phyloP scores from a whole-genome alignment of 306 rosid genomes.

The Fragaria iinumae region DNA sequence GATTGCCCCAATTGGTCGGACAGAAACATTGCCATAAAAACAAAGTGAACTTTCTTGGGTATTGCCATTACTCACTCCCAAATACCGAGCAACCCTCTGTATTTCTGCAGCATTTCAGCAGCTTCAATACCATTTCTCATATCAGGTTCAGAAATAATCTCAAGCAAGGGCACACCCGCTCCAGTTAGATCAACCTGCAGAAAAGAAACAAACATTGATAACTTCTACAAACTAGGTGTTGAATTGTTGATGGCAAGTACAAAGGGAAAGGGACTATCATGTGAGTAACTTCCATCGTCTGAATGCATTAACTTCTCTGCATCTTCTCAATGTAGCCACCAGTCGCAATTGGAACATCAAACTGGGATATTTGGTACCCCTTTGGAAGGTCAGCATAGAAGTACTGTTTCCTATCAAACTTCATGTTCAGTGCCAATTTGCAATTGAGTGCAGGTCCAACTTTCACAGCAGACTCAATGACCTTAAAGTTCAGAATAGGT shows the following conservation, averaged over 20 bases:
- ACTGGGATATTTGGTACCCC: slow-evolving; percentile 96
- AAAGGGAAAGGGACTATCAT: slow-evolving; percentile 38
- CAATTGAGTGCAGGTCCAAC: slow-evolving; percentile 87
- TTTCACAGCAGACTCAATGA: slow-evolving; percentile 72
- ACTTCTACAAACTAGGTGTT: not conserved
- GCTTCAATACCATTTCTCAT: slow-evolving; percentile 97
- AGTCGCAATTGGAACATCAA: slow-evolving; percentile 80
- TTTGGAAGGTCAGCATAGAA: slow-evolving; percentile 95
- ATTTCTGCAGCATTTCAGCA: slow-evolving; percentile 89
- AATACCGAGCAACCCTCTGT: slow-evolving; percentile 86
- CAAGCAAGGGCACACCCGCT: slow-evolving; percentile 97
- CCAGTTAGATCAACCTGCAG: slow-evolving; percentile 91
- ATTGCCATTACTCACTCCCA: slow-evolving; percentile 95
- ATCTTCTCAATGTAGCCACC: slow-evolving; percentile 73
- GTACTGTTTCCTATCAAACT: slow-evolving; percentile 94
- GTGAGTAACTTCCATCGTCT: slow-evolving; percentile 73
- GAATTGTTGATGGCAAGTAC: slow-evolving; percentile 7
- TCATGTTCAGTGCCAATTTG: slow-evolving; percentile 69
- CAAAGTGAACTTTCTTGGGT: slow-evolving; percentile 98
- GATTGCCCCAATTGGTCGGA: slow-evolving; percentile 75
- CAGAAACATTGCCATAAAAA: slow-evolving; percentile 86
- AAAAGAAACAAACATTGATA: slow-evolving; percentile 7
- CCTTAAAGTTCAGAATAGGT: slow-evolving; percentile 77
- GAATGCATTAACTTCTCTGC: slow-evolving; percentile 91
- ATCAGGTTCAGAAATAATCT: slow-evolving; percentile 97